These are phyloP conservation scores for Elsinoe batatas DNA, from an alignment of 2,329 filamentous ascomycete species.

Conservation along the genomic window DNA sequence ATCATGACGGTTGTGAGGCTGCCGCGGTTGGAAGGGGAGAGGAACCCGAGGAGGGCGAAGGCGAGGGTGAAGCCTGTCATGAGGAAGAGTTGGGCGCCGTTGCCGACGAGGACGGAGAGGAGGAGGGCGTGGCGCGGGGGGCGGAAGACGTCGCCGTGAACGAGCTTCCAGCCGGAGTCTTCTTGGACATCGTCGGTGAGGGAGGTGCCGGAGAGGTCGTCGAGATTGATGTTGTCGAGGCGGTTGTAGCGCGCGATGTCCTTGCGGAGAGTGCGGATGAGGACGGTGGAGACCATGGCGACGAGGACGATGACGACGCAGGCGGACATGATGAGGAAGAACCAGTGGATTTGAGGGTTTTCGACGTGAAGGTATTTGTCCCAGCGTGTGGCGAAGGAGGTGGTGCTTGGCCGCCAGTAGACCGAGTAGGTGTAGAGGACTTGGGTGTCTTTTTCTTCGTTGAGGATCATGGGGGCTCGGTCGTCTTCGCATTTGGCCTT, in stretches of 20 bases:
- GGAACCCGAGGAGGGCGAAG: conserved; percentile 86
- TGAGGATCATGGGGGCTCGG: conserved; percentile 52
- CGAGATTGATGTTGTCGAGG: conserved; percentile 79
- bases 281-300: conserved; percentile 83
- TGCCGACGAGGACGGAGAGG: conserved; percentile 79
- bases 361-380: conserved; percentile 98
- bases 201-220: conserved; percentile 69
- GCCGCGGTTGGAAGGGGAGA: conserved; percentile 91
- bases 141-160: conserved; percentile 95
- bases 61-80: conserved; percentile 93
- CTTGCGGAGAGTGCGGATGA: conserved; percentile 79
- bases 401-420: conserved; percentile 73
- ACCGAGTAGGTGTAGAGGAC: conserved; percentile 90
- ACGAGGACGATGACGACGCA: conserved; percentile 89
- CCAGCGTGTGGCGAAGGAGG: conserved; percentile 94
- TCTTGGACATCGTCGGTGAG: conserved; percentile 91
- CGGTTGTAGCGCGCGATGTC: conserved; percentile 96
- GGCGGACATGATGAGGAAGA: conserved; percentile 91
- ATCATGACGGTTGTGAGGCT: conserved; percentile 90
- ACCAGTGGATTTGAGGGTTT: conserved; percentile 98
- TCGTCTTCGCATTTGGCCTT: conserved; percentile 53
- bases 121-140: conserved; percentile 73
- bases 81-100: conserved; percentile 90
- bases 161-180: conserved; percentile 96
- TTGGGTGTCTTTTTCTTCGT: conserved; percentile 48